Conservation (phyloP, 495 filamentous ascomycete genomes). For the Evansstolkia leycettana region DNA sequence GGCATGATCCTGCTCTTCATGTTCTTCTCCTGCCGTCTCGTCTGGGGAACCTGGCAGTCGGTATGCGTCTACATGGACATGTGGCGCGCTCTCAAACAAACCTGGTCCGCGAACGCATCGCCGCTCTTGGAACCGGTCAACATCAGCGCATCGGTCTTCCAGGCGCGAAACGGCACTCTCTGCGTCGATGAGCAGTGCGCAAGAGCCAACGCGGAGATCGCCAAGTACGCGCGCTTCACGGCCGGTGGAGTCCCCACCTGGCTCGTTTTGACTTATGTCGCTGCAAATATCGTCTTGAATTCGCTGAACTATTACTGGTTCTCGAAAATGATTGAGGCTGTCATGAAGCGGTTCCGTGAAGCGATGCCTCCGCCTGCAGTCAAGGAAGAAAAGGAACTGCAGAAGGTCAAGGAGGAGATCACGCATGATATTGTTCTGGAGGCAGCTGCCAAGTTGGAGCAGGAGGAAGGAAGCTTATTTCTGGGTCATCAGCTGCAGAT, state of each 20-base stretch:
- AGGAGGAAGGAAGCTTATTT: conserved; percentile 21
- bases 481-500: conserved; percentile 17
- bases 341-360: conserved; percentile 72
- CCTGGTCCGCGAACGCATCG: conserved; percentile 17
- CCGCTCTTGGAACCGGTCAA: conserved; percentile 15
- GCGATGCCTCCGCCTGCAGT: conserved; percentile 8
- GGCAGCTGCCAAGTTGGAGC: conserved; percentile 21
- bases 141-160: conserved; percentile 27
- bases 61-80: conserved; percentile 67
- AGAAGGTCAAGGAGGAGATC: conserved; percentile 15
- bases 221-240: conserved; percentile 38
- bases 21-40: conserved; percentile 81
- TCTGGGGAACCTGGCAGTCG: conserved; percentile 86
- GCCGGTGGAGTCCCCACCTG: conserved; percentile 53
- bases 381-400: conserved; percentile 6
- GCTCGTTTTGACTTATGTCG: conserved; percentile 66
- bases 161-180: conserved; percentile 15
- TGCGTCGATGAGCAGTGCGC: conserved; percentile 25
- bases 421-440: conserved; percentile 24
- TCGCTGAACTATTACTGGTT: conserved; percentile 93
- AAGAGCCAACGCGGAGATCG: conserved; percentile 31
- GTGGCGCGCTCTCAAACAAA: conserved; percentile 49
- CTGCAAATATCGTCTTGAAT: conserved; percentile 70
- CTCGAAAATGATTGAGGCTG: conserved; percentile 87
- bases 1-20: conserved; percentile 49